phyloP scores from a whole-genome alignment of 768 basidiomycete genomes.

The Mycena amicta region DNA sequence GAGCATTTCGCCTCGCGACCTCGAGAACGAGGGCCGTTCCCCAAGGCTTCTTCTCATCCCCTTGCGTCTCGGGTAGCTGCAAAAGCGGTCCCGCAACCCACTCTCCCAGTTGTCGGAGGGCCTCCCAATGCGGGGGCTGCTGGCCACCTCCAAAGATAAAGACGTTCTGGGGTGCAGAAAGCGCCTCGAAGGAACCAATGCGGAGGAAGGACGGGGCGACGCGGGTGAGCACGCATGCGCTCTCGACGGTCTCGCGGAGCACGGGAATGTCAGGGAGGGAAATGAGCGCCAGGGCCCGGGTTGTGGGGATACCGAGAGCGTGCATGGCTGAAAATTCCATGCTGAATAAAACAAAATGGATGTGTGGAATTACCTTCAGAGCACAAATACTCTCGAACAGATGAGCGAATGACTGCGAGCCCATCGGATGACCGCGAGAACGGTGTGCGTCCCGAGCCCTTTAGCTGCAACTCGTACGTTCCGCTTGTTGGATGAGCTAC shows the following conservation, averaged over 20 bases:
- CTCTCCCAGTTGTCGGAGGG: slow-evolving; percentile 70
- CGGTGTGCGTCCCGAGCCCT: slow-evolving; percentile 92
- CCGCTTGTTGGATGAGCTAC: background rate
- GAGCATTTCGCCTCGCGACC: slow-evolving; percentile 80
- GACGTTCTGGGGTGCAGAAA: slow-evolving; percentile 66
- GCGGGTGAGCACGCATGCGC: slow-evolving; percentile 74
- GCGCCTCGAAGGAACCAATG: slow-evolving; percentile 87
- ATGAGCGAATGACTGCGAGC: slow-evolving; percentile 91
- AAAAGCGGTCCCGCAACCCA: slow-evolving; percentile 73
- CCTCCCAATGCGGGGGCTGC: slow-evolving; percentile 74
- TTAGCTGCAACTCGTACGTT: slow-evolving; percentile 80
- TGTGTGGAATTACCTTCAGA: slow-evolving; percentile 80
- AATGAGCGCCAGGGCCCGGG: slow-evolving; percentile 81
- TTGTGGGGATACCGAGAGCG: slow-evolving; percentile 88
- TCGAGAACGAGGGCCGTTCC: slow-evolving; percentile 74
- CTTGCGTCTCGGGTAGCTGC: slow-evolving; percentile 32
- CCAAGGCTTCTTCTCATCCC: slow-evolving; percentile 63
- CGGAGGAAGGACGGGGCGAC: slow-evolving; percentile 90
- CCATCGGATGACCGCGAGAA: slow-evolving; percentile 94
- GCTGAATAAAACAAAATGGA: too few species aligned
- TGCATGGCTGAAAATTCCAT: slow-evolving; percentile 42
- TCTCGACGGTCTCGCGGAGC: slow-evolving; percentile 71
- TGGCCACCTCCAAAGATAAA: slow-evolving; percentile 81
- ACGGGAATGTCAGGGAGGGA: slow-evolving; percentile 76
- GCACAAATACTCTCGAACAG: slow-evolving; percentile 90